A percentile compares a stretch with the other conserved stretches of the same genome.
These are phyloP conservation scores for Meira nashicola DNA, from an alignment of 1,284 basidiomycete genomes.

Conservation along the genomic window DNA sequence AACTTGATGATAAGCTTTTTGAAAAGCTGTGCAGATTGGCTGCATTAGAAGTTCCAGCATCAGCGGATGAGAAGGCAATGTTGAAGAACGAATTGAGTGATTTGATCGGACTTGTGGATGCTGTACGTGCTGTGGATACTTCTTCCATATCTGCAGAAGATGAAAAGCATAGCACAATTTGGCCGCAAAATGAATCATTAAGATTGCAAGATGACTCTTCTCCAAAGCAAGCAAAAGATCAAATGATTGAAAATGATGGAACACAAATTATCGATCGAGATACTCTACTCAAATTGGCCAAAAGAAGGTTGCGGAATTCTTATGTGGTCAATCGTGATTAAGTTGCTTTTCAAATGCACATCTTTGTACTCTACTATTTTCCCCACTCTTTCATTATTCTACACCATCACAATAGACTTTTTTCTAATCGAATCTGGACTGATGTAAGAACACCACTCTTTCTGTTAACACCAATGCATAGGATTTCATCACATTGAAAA, in stretches of 20 bases:
- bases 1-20: conserved; percentile 18
- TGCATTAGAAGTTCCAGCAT: conserved; percentile 20
- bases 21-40: conserved; percentile 24
- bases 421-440: neutral
- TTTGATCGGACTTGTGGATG: conserved; percentile 22
- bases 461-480: neutral
- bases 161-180: neutral
- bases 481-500: too few species aligned
- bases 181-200: conserved; percentile 6
- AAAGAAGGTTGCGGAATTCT: conserved; percentile 10
- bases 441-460: neutral
- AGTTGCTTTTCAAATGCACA: neutral
- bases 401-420: neutral
- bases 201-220: neutral
- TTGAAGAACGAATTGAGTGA: conserved; percentile 14
- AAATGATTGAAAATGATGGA: neutral
- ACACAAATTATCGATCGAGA: conserved; percentile 13
- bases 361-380: neutral
- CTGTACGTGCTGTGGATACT: conserved; percentile 10
- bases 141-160: conserved; percentile 5
- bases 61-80: neutral
- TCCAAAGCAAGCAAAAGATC: conserved; percentile 1
- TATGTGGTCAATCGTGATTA: conserved; percentile 14
- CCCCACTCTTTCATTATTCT: neutral
- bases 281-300: conserved; percentile 8